Conservation (phyloP, 2,329 filamentous ascomycete species). For the Xylariales sp. region DNA sequence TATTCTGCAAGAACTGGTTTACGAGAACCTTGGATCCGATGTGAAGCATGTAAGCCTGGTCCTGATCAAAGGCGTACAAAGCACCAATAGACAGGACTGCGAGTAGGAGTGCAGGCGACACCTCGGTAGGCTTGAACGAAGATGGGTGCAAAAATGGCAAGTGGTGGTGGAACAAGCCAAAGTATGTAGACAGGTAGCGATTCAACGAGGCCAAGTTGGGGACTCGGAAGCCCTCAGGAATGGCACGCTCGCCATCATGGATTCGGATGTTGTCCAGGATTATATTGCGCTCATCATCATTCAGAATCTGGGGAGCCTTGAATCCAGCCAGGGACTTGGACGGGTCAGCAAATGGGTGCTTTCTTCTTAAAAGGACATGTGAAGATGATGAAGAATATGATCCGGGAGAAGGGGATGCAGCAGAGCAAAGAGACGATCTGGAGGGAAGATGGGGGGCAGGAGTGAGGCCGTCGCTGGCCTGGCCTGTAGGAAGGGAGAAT, state of each 20-base stretch:
- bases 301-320: conserved; percentile 73
- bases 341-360: conserved; percentile 66
- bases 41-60: conserved; percentile 94
- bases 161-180: conserved; percentile 95
- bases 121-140: conserved; percentile 77
- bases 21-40: conserved; percentile 97
- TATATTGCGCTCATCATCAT: conserved; percentile 78
- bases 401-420: conserved; percentile 7
- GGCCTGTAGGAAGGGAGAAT: too few relatives aligned
- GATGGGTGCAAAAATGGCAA: conserved; percentile 91
- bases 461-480: conserved; percentile 54
- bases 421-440: conserved; percentile 57
- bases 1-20: conserved; percentile 95
- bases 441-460: conserved; percentile 64
- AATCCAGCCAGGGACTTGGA: conserved; percentile 63
- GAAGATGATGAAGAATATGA: conserved; percentile 42
- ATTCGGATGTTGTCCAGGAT: conserved; percentile 83
- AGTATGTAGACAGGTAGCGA: conserved; percentile 91
- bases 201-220: conserved; percentile 79
- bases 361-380: conserved; percentile 64
- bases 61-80: conserved; percentile 93
- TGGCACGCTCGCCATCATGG: conserved; percentile 74
- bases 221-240: conserved; percentile 85
- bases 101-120: conserved; percentile 78
- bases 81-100: conserved; percentile 94